phyloP scores from a whole-genome alignment of 225 moss, liverwort and hornwort species.

The Asterella californica region DNA sequence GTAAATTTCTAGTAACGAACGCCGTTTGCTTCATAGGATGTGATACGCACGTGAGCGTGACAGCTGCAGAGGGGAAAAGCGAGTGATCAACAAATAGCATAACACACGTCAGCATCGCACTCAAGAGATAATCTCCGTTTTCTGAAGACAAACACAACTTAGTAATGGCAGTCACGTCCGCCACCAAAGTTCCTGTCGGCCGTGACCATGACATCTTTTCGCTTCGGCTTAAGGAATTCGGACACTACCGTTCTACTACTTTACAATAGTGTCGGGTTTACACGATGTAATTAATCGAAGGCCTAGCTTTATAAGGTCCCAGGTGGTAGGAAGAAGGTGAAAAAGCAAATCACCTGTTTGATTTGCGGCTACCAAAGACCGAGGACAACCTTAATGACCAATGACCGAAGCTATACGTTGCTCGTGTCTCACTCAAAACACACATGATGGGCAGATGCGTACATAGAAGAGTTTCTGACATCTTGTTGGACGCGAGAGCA shows the following conservation, averaged over 20 bases:
- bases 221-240: neutral
- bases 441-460: slow-evolving; percentile 8
- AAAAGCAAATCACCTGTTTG: neutral
- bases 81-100: neutral
- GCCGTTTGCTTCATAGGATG: slow-evolving; percentile 31
- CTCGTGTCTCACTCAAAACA: neutral
- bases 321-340: neutral
- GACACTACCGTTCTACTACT: neutral
- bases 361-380: neutral
- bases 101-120: neutral
- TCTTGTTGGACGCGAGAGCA: slow-evolving; percentile 29
- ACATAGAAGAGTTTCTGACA: slow-evolving; percentile 38
- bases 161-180: neutral
- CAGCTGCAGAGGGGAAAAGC: slow-evolving; percentile 31
- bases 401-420: neutral
- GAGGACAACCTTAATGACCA: no score
- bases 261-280: neutral
- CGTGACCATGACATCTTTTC: neutral
- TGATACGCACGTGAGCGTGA: slow-evolving; percentile 41
- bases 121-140: neutral
- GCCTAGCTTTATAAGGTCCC: neutral
- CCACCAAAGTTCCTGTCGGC: neutral
- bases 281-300: neutral
- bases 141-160: neutral
- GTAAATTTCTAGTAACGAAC: slow-evolving; percentile 32